Evolutionary conservation across 1,139 yeast species (phyloP), one percentile per base, ranked within the genome.

Genomic region (Arxiozyma slooffiae): DNA sequence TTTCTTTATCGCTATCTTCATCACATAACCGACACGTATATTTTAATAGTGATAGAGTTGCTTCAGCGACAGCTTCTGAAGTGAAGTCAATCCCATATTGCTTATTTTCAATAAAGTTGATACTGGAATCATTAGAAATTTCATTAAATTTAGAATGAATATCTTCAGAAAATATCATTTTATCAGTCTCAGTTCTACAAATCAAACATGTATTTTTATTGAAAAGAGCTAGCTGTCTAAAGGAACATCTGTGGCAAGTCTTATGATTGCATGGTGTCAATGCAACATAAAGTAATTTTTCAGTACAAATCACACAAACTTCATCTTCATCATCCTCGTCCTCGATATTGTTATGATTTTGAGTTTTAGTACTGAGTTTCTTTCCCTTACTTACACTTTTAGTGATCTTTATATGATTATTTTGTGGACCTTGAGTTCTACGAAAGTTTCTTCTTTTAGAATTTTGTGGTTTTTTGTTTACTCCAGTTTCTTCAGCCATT

Each of bases 271-370:
- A 92, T 0, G 90, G 86, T 2, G 92, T 79, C 17, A 85, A 67
- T 0, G 96, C 86, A 2, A 81, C 81, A 60, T 76, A 78, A 22
- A 59, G 60, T 42, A 89, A 74, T 43, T 71, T 72, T 47, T 86
- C 84, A 1, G 97, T 95, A 71, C 99, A 92, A 52, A 92, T 87
- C 40, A 89, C 69, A 71, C 97, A 90, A 26, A 72, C 67, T 17
- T 67, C 69, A 6, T 66, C 72, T 0, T 64, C 71, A n/a, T 57
- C 67, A 2, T 50, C 58, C 3, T 47, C 54, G 17, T 48, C 48
- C 2, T 42, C 47, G 7, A 44, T 53, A n/a, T 48, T 44, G 4
- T 38, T 44, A 4, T 9, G 4, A 36, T 18, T 34, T 22, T 22
- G 23, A n/a, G 18, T 44, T 20, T 22, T 38, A 30, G 39, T 22